These are phyloP conservation scores for Wickerhamomyces sp. DNA, from an alignment of 1,139 yeast genomes.

Conservation along the genomic window DNA sequence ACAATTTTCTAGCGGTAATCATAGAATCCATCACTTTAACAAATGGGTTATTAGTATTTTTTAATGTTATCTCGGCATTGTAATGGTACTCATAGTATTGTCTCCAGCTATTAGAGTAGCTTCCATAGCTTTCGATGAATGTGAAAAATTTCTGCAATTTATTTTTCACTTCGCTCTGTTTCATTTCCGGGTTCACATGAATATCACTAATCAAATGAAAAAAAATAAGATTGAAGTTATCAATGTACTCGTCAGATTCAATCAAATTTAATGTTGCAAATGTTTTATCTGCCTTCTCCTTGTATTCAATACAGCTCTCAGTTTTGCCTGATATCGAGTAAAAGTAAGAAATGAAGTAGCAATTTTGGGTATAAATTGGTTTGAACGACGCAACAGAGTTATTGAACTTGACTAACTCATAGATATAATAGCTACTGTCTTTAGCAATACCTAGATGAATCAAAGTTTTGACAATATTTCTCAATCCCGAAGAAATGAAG, in stretches of 20 bases:
- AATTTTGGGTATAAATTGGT: constrained; percentile 11
- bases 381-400: constrained; percentile 25
- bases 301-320: constrained; percentile 5
- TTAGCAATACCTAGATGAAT: constrained; percentile 48
- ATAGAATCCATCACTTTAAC: constrained; percentile 23
- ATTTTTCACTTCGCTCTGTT: constrained; percentile 14
- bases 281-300: constrained; percentile 10
- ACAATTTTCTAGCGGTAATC: constrained; percentile 26
- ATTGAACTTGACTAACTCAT: constrained; percentile 41
- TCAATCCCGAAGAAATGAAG: constrained; percentile 34
- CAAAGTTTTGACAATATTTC: constrained; percentile 32
- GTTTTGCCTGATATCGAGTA: constrained; percentile 19
- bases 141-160: constrained; percentile 24
- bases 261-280: constrained; percentile 22
- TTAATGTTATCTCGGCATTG: constrained; percentile 15
- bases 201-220: constrained; percentile 16
- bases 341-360: constrained; percentile 24
- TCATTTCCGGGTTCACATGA: constrained; percentile 17
- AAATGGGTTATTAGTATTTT: constrained; percentile 17
- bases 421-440: constrained; percentile 46
- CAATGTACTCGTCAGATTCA: constrained; percentile 24
- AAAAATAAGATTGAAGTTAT: constrained; percentile 21
- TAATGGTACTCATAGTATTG: constrained; percentile 24
- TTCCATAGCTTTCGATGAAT: constrained; percentile 17
- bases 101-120: constrained; percentile 26